phyloP scores from a whole-genome alignment of 345 rosid genomes.

The Isatis tinctoria region DNA sequence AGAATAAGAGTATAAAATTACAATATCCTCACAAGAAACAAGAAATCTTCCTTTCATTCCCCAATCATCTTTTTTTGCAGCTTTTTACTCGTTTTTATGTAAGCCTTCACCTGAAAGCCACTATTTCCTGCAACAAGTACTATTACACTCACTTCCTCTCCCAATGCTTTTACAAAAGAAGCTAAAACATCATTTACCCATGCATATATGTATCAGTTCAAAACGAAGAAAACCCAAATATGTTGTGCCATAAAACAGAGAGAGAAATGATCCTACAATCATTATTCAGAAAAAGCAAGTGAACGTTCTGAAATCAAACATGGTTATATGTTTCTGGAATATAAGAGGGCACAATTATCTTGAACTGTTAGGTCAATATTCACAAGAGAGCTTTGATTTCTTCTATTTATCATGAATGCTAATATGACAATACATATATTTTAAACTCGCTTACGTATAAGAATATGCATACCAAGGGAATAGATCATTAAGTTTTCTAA shows the following conservation, averaged over 20 bases:
- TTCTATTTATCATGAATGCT: not conserved
- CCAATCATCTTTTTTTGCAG: conserved; percentile 38
- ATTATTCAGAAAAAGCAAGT: conserved; percentile 11
- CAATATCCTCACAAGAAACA: conserved; percentile 31
- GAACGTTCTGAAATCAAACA: conserved; percentile 1
- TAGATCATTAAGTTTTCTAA: conserved; percentile 1
- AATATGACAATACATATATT: not conserved
- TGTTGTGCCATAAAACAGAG: conserved; percentile 13
- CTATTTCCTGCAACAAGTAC: conserved; percentile 25
- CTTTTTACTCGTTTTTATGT: conserved; percentile 31
- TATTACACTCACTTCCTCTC: conserved; percentile 26
- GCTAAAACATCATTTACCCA: conserved; percentile 17
- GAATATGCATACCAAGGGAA: not conserved
- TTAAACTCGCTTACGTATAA: not conserved
- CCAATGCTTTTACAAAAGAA: conserved; percentile 29
- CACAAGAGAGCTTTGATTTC: not conserved
- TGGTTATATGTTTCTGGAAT: not conserved
- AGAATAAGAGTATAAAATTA: not conserved
- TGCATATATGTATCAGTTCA: conserved; percentile 23
- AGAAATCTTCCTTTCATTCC: conserved; percentile 40
- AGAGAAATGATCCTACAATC: conserved; percentile 25
- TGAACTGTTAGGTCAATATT: not conserved
- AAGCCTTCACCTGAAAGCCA: conserved; percentile 38
- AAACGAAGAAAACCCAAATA: not conserved
- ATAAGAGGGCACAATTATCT: not conserved